Base-by-base conservation (phyloP, 495 filamentous ascomycete genomes). In the Parachaetomium inaequale region DNA sequence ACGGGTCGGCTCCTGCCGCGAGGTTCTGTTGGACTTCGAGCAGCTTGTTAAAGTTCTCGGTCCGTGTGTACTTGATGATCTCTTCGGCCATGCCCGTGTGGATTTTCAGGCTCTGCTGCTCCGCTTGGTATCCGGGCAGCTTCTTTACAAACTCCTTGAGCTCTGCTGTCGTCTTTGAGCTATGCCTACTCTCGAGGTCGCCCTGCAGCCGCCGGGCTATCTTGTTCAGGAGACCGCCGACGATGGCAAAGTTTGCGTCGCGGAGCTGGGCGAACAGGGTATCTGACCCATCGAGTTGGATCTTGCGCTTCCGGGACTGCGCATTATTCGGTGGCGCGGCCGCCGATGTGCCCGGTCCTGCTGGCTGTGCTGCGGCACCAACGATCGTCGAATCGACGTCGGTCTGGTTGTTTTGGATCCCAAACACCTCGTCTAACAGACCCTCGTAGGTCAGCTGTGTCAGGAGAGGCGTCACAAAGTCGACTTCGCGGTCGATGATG, bases 391-490 rank as follows among this genome's bases (percentile, higher is more conserved):
- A 87, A 68, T 97, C 93, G n/a, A 98, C 84, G 67, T 98, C 93
- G 45, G 91, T 87, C 72, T 96, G 90, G 72, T 93, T 97, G 66
- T 87, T 84, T 61, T 88, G 83, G 61, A 99, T 93, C 51, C 89
- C 88, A 63, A 96, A 95, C 38, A 91, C 83, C 75, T 99, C 95
- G 72, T 99, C 95, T 54, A 99, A 89, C 31, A 99, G 74, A 0
- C 95, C 95, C 76, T 98, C 93, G 68, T 99, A 99, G 10, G 95
- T 99, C 43, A 99, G 80, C 71, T 98, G 95, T 0, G 94, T 98
- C 51, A 98, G 84, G 14, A 99, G 82, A 2, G 88, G 86, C 23
- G 94, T 96, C 31, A 90, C 89, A 74, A 93, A 91, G 69, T 99
- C 95, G 51, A 96, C 87, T 64, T 96, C 92, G 42, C 95, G 88